Base-by-base conservation (phyloP, 306 rosid genomes). In the cucumber (Cucumis sativus) region DNA sequence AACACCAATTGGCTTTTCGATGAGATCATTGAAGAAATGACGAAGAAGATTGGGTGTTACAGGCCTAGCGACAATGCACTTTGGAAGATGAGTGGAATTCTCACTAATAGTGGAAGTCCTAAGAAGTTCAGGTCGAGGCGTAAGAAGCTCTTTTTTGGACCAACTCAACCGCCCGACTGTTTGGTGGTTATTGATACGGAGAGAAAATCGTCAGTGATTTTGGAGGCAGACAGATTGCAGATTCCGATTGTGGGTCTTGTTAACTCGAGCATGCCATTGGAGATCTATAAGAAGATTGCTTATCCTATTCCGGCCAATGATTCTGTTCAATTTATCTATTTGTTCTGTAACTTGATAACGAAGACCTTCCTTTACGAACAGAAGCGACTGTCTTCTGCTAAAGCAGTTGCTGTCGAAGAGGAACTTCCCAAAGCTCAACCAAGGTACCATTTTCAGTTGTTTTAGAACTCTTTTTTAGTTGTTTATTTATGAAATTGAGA, bases 231-330 rank as follows among this genome's bases (percentile, higher is more conserved):
- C 41, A 81, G 86, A 7, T 80, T 93, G 57, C 88, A 90, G 41
- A 88, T 91, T 75, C 98, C 97, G 6, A 78, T 93, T n/a, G 97
- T 93, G 0, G 88, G 97, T 13, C 79, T 93, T 10, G 97, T 93
- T 1, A 93, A 91, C 71, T 87, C 96, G 17, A 76, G 77, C 16
- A 87, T 84, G 88, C 96, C 98, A 0, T 74, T 83, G 61, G 87
- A 91, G 39, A 61, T 23, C 64, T 91, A 78, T 69, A 78, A 72
- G 52, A 84, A 84, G 76, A 88, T 93, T 79, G 88, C 95, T 7
- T 93, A 91, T 74, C 97, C 97, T 16, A 70, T 93, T 72, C 97
- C 98, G 20, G 92, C 92, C 71, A 91, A 89, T 11, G 86, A 84
- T 45, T 93, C 96, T 10, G 88, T 84, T 7, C 86, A 89, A 23